Base-by-base conservation (phyloP, 176 grass and related monocot genomes). In the Aegilops speltoides region DNA sequence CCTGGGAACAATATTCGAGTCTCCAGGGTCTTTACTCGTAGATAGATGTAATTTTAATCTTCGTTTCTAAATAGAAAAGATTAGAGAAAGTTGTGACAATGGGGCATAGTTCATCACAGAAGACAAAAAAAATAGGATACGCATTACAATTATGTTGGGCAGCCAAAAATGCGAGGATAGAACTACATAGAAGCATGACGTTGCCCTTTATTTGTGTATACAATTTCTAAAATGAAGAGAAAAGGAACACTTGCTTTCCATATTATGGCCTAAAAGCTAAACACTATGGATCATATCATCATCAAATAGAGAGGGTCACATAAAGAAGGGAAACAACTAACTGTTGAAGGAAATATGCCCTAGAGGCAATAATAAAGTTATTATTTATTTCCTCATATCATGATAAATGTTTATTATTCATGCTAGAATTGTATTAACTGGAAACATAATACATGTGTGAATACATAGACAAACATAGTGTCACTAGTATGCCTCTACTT, bases 191-290 rank as follows among this genome's bases (percentile, higher is more conserved):
- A 79, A 79, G 52, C 84, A 62, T 36, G 34, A 0, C 17, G 41
- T 45, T 41, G 64, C 50, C 52, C 10, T 50, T 52, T 23, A 61
- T 2, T 81, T 66, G 1, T 81, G 17, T 23, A 41, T 23, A 19
- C 13, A 20, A 80, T 75, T 75, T 79, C 26, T 54, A 23, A 66
- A 38, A 52, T 84, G 60, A 75, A 80, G 82, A 45, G 23, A 31
- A 54, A 84, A 34, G 11, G 20, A 37, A 33, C 28, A 12, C 23
- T 36, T 78, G 24, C 8, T 14, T 79, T 41, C 38, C 19, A 41
- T 36, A 36, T 36, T 38, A 73, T 28, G 28, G 11, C 38, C 63
- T 24, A 84, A 24, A 5, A 79, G 20, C 6, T 20, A 10, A 37
- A 81, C 14, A 34, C 59, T 36, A 36, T 36, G 52, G 84, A 89